Percentiles rank a stretch among this genome's conserved stretches.
Conservation (phyloP, 2,329 filamentous ascomycete species). For the Xylaria digitata region DNA sequence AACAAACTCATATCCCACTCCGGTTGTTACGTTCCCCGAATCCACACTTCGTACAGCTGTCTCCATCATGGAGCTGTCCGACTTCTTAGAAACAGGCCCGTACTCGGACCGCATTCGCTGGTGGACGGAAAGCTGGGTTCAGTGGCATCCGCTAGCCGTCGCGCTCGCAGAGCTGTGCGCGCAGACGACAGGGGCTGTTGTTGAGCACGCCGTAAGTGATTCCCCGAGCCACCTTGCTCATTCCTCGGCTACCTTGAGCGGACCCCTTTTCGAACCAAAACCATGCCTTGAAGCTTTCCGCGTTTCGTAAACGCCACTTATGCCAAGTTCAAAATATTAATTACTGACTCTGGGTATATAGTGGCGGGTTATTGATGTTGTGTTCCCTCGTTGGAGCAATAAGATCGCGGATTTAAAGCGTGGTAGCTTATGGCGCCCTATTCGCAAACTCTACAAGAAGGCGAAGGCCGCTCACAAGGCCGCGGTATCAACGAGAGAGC, state of each 20-base stretch:
- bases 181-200: slow-evolving; percentile 58
- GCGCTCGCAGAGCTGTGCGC: slow-evolving; percentile 64
- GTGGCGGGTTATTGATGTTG: slow-evolving; percentile 61
- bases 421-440: slow-evolving; percentile 65
- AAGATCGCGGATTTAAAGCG: slow-evolving; percentile 61
- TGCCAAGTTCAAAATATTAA: not conserved
- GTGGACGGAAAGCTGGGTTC: slow-evolving; percentile 63
- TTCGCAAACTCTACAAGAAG: slow-evolving; percentile 64
- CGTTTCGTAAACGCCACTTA: not conserved
- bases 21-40: slow-evolving; percentile 48
- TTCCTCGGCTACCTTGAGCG: too few relatives aligned
- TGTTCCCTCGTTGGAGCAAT: slow-evolving; percentile 57
- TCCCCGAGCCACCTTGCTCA: not conserved
- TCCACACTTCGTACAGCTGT: slow-evolving; percentile 61
- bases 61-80: slow-evolving; percentile 57
- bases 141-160: slow-evolving; percentile 67
- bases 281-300: not conserved
- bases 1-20: not conserved
- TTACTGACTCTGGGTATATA: not conserved
- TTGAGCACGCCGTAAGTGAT: slow-evolving; percentile 54
- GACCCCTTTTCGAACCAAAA: not conserved
- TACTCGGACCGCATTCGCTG: slow-evolving; percentile 57
- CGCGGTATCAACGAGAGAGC: slow-evolving; percentile 38
- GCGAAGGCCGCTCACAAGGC: slow-evolving; percentile 56
- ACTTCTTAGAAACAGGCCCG: slow-evolving; percentile 48